A percentile compares a stretch with the other conserved stretches of the same genome.
These are phyloP conservation scores for Botryobasidium botryosum DNA, from an alignment of 768 basidiomycete species.

Conservation along the genomic window DNA sequence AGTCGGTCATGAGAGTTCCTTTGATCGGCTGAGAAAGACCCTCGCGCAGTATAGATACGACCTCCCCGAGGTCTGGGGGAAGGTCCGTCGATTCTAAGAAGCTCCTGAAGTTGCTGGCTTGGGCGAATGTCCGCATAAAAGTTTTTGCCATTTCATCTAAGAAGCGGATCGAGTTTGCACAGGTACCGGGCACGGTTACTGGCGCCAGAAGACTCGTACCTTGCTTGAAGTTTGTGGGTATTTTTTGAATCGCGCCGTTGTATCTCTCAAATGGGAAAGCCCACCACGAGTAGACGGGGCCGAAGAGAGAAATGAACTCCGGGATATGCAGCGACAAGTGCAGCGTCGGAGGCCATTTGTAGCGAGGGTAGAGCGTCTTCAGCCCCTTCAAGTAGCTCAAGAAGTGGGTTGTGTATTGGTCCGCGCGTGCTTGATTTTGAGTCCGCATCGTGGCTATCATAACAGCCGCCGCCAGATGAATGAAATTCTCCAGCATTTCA, in stretches of 20 bases:
- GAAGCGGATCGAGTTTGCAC: no score
- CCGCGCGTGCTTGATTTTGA: background rate
- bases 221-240: background rate
- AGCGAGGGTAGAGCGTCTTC: background rate
- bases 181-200: no score
- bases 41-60: no score
- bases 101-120: no score
- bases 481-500: slow-evolving; percentile 2
- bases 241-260: background rate
- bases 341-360: background rate
- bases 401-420: background rate
- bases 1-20: no score
- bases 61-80: no score
- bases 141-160: no score
- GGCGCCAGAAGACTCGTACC: no score
- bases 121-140: no score
- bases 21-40: no score
- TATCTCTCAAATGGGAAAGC: slow-evolving; percentile 3
- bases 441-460: background rate
- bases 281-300: slow-evolving; percentile 1
- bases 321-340: background rate
- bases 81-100: no score
- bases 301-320: background rate
- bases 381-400: background rate
- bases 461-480: background rate